phyloP scores from a whole-genome alignment of 306 rosid species.

The Cyclanthera cordifolia region DNA sequence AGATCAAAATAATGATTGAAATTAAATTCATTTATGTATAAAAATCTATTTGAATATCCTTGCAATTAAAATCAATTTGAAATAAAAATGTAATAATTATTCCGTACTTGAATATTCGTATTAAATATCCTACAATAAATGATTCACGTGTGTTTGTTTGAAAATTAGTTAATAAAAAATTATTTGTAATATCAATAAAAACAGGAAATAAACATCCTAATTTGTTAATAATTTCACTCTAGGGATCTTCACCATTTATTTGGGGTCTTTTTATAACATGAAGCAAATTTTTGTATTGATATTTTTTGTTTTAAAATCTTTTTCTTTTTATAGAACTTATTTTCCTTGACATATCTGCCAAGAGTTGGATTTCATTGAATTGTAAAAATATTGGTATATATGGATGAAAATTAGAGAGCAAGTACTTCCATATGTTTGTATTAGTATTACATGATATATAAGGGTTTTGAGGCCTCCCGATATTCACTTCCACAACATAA shows the following conservation, averaged over 20 bases:
- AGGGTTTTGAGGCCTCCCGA: neutral
- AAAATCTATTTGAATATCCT: too few relatives aligned
- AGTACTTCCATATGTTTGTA: neutral
- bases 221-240: slow-evolving; percentile 4
- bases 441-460: neutral
- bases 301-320: neutral
- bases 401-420: neutral
- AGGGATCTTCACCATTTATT: neutral
- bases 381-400: neutral
- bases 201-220: too few relatives aligned
- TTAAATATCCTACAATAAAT: too few relatives aligned
- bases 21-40: too few relatives aligned
- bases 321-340: neutral
- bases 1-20: too few relatives aligned
- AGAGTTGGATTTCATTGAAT: neutral
- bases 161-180: too few relatives aligned
- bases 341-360: neutral
- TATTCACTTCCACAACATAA: neutral
- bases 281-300: neutral
- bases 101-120: too few relatives aligned
- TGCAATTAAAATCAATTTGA: too few relatives aligned
- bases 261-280: neutral
- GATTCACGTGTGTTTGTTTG: too few relatives aligned
- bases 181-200: too few relatives aligned
- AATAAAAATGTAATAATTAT: too few relatives aligned